These are phyloP conservation scores for Suillus subalutaceus DNA, from an alignment of 768 basidiomycete genomes.

Conservation along the genomic window DNA sequence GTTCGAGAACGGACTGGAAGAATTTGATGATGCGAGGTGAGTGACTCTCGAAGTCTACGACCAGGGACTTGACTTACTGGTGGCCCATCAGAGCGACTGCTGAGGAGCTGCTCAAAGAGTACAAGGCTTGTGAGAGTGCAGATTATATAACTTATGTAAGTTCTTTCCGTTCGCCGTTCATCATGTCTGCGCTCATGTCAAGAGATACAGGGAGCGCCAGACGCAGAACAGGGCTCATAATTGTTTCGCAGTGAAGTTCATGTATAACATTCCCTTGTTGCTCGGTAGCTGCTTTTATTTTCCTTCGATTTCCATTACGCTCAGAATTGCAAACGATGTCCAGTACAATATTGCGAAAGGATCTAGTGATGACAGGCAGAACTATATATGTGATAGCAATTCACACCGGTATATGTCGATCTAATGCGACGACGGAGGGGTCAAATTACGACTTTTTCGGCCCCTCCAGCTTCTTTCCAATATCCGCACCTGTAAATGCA, in stretches of 20 bases:
- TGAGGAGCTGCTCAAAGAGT: slow-evolving; percentile 88
- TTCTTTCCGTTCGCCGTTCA: slow-evolving; percentile 11
- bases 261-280: slow-evolving; percentile 8
- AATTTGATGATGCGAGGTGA: slow-evolving; percentile 97
- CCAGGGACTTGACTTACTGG: background rate
- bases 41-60: slow-evolving; percentile 16
- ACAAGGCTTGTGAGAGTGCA: slow-evolving; percentile 93
- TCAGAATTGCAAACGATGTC: slow-evolving; percentile 20
- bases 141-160: slow-evolving; percentile 90
- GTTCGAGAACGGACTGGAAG: slow-evolving; percentile 91
- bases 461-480: slow-evolving; percentile 85
- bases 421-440: slow-evolving; percentile 38
- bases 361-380: slow-evolving; percentile 25
- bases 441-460: slow-evolving; percentile 68
- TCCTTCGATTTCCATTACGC: slow-evolving; percentile 11
- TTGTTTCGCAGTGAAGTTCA: slow-evolving; percentile 2
- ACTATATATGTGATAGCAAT: slow-evolving; percentile 22
- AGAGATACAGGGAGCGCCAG: slow-evolving; percentile 33
- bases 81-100: slow-evolving; percentile 66
- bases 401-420: slow-evolving; percentile 30
- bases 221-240: slow-evolving; percentile 31
- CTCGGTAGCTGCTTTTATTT: background rate
- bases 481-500: slow-evolving; percentile 58
- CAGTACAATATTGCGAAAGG: slow-evolving; percentile 22
- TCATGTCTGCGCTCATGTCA: slow-evolving; percentile 5